Conservation (phyloP, 352 stramenopile species). For the Phytophthora palmivora region DNA sequence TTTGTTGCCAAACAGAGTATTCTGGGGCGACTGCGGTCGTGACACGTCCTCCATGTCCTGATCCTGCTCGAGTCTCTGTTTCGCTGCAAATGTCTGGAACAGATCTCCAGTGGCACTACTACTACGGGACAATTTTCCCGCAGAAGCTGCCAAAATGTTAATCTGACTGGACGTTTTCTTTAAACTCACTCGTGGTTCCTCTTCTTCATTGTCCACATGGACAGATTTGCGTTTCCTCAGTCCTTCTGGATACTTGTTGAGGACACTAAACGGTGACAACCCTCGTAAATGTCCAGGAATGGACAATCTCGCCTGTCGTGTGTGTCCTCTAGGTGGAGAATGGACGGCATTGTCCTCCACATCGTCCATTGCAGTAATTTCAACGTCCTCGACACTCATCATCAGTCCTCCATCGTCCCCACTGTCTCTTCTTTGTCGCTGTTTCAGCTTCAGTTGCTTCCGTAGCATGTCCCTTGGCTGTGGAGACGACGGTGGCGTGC, state of each 20-base stretch:
- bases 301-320: conserved; percentile 46
- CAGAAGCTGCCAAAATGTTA: conserved; percentile 50
- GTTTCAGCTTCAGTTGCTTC: conserved; percentile 73
- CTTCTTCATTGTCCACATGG: conserved; percentile 53
- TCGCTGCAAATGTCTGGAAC: conserved; percentile 38
- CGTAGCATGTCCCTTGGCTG: conserved; percentile 77
- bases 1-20: conserved; percentile 36
- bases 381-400: conserved; percentile 69
- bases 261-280: conserved; percentile 61
- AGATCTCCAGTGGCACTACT: conserved; percentile 31
- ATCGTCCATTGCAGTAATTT: conserved; percentile 57
- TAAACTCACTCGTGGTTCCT: conserved; percentile 39
- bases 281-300: conserved; percentile 65
- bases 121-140: conserved; percentile 30
- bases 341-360: conserved; percentile 33
- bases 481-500: conserved; percentile 79
- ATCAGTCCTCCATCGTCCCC: conserved; percentile 29
- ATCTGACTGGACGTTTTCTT: conserved; percentile 79
- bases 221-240: conserved; percentile 82
- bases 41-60: conserved; percentile 58
- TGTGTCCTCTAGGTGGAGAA: conserved; percentile 17
- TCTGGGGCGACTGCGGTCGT: conserved; percentile 38
- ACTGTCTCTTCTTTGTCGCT: conserved; percentile 21
- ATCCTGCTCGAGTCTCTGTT: conserved; percentile 38
- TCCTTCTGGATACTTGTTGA: conserved; percentile 73